These are phyloP conservation scores for Cyclotella kingstonii DNA, from an alignment of 108 stramenopile genomes.

Conservation along the genomic window DNA sequence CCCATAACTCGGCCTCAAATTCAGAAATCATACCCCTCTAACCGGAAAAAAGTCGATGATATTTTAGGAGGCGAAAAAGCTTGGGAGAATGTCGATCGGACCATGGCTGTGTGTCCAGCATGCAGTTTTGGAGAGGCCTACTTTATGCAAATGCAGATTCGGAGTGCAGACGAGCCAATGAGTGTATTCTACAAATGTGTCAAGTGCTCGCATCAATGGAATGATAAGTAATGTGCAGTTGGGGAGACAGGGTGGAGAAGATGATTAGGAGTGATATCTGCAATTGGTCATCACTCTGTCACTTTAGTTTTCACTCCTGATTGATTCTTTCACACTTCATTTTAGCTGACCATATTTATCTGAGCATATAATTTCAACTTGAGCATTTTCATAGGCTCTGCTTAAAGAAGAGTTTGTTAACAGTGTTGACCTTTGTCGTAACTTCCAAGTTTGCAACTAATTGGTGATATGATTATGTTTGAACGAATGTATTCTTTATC, in stretches of 20 bases:
- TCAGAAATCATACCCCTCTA: slow-evolving; percentile 20
- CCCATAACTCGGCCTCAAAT: slow-evolving; percentile 45
- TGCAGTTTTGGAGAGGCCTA: slow-evolving; percentile 92
- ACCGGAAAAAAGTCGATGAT: slow-evolving; percentile 91
- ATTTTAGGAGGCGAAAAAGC: slow-evolving; percentile 96
- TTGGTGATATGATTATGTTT: too few species aligned
- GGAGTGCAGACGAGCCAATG: slow-evolving; percentile 96
- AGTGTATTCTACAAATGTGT: slow-evolving; percentile 97
- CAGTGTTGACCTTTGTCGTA: too few species aligned
- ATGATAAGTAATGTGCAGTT: slow-evolving; percentile 69
- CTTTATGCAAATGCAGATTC: slow-evolving; percentile 99
- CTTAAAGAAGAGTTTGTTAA: too few species aligned
- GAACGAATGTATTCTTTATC: too few species aligned
- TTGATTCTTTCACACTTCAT: too few species aligned
- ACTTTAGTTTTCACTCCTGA: too few species aligned
- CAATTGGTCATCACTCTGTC: too few species aligned
- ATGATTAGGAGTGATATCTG: too few species aligned
- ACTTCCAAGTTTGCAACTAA: too few species aligned
- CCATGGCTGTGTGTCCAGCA: slow-evolving; percentile 83
- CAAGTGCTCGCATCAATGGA: slow-evolving; percentile 87
- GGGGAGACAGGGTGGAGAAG: neutral
- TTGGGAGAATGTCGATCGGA: slow-evolving; percentile 98
- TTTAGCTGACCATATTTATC: too few species aligned
- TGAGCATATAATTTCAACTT: too few species aligned
- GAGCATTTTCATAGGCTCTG: too few species aligned